Percentiles rank a stretch among this genome's conserved stretches.
Evolutionary conservation across 2,329 filamentous ascomycete species (phyloP).

Genomic region (Aspergillus tanneri): DNA sequence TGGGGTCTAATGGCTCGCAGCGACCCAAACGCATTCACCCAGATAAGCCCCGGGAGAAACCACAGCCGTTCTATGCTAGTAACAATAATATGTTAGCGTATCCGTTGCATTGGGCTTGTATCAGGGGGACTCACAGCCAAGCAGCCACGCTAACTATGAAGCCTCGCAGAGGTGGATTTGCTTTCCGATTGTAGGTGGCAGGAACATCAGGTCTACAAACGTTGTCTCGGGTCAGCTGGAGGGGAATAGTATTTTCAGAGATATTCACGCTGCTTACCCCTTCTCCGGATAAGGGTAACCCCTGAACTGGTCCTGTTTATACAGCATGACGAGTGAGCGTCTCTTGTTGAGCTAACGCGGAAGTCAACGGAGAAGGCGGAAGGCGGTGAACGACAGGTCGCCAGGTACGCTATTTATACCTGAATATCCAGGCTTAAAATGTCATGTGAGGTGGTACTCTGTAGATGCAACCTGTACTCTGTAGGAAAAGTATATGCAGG

Average conservation of each 20-base stretch:
- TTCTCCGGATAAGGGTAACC: background rate
- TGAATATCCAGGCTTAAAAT: too few relatives aligned
- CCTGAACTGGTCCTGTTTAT: conserved; percentile 4
- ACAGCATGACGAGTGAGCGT: background rate
- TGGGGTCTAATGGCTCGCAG: conserved; percentile 50
- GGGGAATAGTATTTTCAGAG: background rate
- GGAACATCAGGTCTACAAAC: conserved; percentile 5
- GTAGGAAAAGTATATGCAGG: too few relatives aligned
- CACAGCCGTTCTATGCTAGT: conserved; percentile 53
- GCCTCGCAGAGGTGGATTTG: conserved; percentile 11
- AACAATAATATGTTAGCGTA: background rate
- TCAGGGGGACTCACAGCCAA: conserved; percentile 7
- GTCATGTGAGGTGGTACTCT: too few relatives aligned
- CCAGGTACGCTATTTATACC: too few relatives aligned
- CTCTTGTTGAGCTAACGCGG: background rate
- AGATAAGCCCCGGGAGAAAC: conserved; percentile 60
- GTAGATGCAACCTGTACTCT: too few relatives aligned
- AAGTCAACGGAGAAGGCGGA: background rate
- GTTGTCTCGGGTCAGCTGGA: background rate
- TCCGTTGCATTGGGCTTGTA: background rate
- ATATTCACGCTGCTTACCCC: background rate
- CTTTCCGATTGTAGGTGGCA: conserved; percentile 9
- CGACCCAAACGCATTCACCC: conserved; percentile 62
- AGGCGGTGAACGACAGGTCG: too few relatives aligned
- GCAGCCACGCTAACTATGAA: conserved; percentile 6